These are phyloP conservation scores for Leptographium procerum DNA, from an alignment of 2,329 filamentous ascomycete species.

Conservation along the genomic window DNA sequence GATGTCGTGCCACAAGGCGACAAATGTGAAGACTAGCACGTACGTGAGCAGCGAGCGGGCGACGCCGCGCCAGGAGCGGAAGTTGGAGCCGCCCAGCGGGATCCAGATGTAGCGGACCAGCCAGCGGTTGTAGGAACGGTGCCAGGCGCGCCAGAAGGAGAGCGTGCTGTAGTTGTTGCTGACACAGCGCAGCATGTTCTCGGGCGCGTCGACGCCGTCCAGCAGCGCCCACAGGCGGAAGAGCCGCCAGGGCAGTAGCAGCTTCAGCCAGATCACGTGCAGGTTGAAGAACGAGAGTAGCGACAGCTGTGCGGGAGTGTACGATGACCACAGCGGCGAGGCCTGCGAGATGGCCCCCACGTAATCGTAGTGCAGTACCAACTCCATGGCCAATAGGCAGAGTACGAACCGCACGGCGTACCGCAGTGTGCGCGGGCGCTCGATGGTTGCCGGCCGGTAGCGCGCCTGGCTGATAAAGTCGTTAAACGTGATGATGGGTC, in stretches of 20 bases:
- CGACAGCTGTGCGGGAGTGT: slow-evolving; percentile 76
- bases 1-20: slow-evolving; percentile 97
- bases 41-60: slow-evolving; percentile 62
- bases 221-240: slow-evolving; percentile 93
- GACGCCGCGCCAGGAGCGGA: slow-evolving; percentile 30
- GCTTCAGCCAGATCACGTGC: slow-evolving; percentile 94
- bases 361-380: slow-evolving; percentile 86
- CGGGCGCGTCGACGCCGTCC: slow-evolving; percentile 86
- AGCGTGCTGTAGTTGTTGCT: slow-evolving; percentile 86
- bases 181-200: slow-evolving; percentile 97
- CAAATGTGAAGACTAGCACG: slow-evolving; percentile 84
- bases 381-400: slow-evolving; percentile 76
- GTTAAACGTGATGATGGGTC: slow-evolving; percentile 94
- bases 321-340: slow-evolving; percentile 66
- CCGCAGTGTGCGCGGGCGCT: slow-evolving; percentile 56
- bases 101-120: slow-evolving; percentile 88
- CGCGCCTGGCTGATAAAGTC: slow-evolving; percentile 86
- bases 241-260: slow-evolving; percentile 93
- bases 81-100: slow-evolving; percentile 65
- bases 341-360: slow-evolving; percentile 84
- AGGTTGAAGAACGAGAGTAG: slow-evolving; percentile 94
- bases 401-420: slow-evolving; percentile 78
- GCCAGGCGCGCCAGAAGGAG: slow-evolving; percentile 94
- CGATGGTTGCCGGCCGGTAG: slow-evolving; percentile 61
- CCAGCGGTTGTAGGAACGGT: slow-evolving; percentile 92